These are phyloP conservation scores for Coleophoma crateriformis DNA, from an alignment of 2,329 filamentous ascomycete genomes.

Conservation along the genomic window DNA sequence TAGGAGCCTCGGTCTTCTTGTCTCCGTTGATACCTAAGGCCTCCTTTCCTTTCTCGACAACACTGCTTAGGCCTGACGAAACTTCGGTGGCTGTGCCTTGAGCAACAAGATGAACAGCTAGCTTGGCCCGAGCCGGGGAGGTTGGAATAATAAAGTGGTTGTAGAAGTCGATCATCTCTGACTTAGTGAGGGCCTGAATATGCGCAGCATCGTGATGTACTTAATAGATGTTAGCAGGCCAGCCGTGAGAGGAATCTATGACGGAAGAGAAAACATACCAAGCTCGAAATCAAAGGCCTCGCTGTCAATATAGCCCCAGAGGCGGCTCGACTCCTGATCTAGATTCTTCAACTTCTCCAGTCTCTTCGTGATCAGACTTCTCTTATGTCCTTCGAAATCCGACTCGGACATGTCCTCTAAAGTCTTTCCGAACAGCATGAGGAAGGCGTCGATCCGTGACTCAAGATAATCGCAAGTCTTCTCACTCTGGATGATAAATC, in stretches of 20 bases:
- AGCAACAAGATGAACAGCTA: constrained; percentile 78
- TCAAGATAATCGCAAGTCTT: constrained; percentile 79
- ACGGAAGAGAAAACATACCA: constrained; percentile 46
- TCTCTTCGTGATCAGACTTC: constrained; percentile 79
- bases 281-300: constrained; percentile 89
- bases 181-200: constrained; percentile 70
- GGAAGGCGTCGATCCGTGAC: constrained; percentile 79
- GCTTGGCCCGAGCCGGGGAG: constrained; percentile 71
- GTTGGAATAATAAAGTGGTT: constrained; percentile 67
- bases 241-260: not conserved
- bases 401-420: constrained; percentile 72
- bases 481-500: constrained; percentile 92
- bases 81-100: constrained; percentile 47
- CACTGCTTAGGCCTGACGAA: constrained; percentile 22
- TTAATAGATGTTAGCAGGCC: constrained; percentile 8
- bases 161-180: constrained; percentile 77
- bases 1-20: constrained; percentile 24
- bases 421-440: constrained; percentile 59
- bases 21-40: constrained; percentile 21
- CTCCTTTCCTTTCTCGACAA: constrained; percentile 33
- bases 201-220: constrained; percentile 61
- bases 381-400: constrained; percentile 88
- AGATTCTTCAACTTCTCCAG: constrained; percentile 92
- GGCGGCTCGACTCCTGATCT: constrained; percentile 72
- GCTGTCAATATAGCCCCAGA: constrained; percentile 79